phyloP scores from a whole-genome alignment of 495 filamentous ascomycete species.

The Wilcoxina mikolae region DNA sequence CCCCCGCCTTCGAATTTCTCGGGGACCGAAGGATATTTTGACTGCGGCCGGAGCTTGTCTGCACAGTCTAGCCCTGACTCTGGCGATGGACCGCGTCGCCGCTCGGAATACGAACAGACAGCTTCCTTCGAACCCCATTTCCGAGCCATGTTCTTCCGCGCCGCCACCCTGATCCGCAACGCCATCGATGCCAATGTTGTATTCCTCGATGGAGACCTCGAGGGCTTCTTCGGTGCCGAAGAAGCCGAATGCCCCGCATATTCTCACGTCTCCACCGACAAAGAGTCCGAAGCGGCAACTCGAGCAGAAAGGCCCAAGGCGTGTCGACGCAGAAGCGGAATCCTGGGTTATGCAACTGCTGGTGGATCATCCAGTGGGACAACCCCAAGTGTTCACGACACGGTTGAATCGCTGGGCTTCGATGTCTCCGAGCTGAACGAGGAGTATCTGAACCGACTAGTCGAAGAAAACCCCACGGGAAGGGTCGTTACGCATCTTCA shows the following conservation, averaged over 20 bases:
- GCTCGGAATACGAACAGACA: slow-evolving; percentile 15
- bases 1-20: background rate
- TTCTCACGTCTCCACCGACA: slow-evolving; percentile 11
- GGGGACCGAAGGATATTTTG: background rate
- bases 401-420: slow-evolving; percentile 8
- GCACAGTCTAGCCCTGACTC: background rate
- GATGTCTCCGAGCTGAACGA: slow-evolving; percentile 14
- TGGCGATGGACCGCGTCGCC: background rate
- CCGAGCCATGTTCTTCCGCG: slow-evolving; percentile 14
- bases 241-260: background rate
- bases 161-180: slow-evolving; percentile 9
- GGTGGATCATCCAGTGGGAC: background rate
- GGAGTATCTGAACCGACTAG: slow-evolving; percentile 2
- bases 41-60: background rate
- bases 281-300: background rate
- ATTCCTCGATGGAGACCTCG: slow-evolving; percentile 15
- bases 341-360: slow-evolving; percentile 13
- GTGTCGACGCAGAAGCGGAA: slow-evolving; percentile 6
- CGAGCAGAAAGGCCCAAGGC: slow-evolving; percentile 8
- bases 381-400: background rate
- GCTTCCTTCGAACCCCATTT: slow-evolving; percentile 12
- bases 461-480: slow-evolving; percentile 12
- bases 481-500: slow-evolving; percentile 14
- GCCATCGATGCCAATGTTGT: slow-evolving; percentile 12
- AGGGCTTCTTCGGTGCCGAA: slow-evolving; percentile 12